phyloP scores from a whole-genome alignment of 306 rosid species.

The Castanea sativa region DNA sequence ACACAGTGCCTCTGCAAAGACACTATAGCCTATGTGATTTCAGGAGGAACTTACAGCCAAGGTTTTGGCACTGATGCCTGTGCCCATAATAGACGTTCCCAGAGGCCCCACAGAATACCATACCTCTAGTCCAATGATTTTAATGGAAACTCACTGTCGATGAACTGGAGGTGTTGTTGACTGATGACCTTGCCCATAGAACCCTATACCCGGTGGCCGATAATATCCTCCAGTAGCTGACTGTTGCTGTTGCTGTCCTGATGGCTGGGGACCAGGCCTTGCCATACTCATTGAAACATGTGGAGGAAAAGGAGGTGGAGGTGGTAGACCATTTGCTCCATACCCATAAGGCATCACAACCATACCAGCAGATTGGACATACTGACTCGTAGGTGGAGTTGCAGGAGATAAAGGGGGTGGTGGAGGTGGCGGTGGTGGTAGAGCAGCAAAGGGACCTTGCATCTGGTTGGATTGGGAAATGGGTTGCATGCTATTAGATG shows the following conservation, averaged over 20 bases:
- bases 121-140: not conserved
- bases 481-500: constrained; percentile 43
- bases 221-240: constrained; percentile 64
- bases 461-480: constrained; percentile 51
- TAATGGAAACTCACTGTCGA: constrained; percentile 55
- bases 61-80: constrained; percentile 13
- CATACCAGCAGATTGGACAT: constrained; percentile 59
- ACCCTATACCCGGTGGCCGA: constrained; percentile 69
- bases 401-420: constrained; percentile 43
- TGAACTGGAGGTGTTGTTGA: constrained; percentile 67
- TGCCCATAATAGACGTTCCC: constrained; percentile 11
- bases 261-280: constrained; percentile 51
- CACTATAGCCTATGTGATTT: constrained; percentile 31
- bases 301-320: constrained; percentile 79
- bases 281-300: constrained; percentile 60
- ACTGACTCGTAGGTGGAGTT: constrained; percentile 52
- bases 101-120: not conserved
- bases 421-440: constrained; percentile 43
- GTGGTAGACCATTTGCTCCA: constrained; percentile 57
- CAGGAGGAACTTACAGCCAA: constrained; percentile 23
- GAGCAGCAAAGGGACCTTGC: constrained; percentile 49
- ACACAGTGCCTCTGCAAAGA: constrained; percentile 36
- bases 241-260: constrained; percentile 56
- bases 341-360: constrained; percentile 64
- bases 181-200: constrained; percentile 72